Evolutionary conservation across 2,329 filamentous ascomycete genomes (phyloP).

Genomic region (Aspergillus fumigatiaffinis): DNA sequence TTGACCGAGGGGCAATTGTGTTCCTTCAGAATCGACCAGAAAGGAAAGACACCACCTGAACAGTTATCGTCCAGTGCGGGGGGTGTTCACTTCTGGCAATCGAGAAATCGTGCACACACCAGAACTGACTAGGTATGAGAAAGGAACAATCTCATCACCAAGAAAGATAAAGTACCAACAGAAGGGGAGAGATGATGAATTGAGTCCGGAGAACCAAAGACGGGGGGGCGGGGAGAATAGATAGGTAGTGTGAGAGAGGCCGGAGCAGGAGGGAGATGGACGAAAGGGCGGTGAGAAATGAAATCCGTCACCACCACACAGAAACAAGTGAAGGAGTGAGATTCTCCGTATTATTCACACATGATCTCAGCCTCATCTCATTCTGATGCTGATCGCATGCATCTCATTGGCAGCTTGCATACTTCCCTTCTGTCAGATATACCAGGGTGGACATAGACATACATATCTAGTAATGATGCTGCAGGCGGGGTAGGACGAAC

Average conservation of each 20-base stretch:
- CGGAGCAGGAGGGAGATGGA: neutral
- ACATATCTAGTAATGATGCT: neutral
- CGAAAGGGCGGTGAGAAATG: neutral
- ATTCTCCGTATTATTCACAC: neutral
- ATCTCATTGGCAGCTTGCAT: neutral
- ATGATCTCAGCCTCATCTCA: slow-evolving; percentile 4
- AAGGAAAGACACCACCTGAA: neutral
- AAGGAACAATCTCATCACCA: neutral
- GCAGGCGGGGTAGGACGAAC: neutral
- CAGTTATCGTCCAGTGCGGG: neutral
- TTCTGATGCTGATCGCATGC: neutral
- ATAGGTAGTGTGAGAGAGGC: slow-evolving; percentile 1
- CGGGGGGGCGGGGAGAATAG: slow-evolving; percentile 5
- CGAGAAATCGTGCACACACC: neutral
- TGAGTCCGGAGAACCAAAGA: slow-evolving; percentile 1
- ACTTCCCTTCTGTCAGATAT: neutral
- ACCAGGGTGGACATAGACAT: neutral
- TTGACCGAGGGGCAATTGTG: slow-evolving; percentile 5
- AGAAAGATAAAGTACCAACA: neutral
- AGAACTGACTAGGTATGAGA: neutral
- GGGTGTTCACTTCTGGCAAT: slow-evolving; percentile 1
- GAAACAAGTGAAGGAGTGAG: neutral
- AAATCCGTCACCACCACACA: neutral
- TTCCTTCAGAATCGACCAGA: neutral
- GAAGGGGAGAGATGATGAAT: slow-evolving; percentile 2